phyloP scores from a whole-genome alignment of 306 rosid species.

The Quillaja saponaria region DNA sequence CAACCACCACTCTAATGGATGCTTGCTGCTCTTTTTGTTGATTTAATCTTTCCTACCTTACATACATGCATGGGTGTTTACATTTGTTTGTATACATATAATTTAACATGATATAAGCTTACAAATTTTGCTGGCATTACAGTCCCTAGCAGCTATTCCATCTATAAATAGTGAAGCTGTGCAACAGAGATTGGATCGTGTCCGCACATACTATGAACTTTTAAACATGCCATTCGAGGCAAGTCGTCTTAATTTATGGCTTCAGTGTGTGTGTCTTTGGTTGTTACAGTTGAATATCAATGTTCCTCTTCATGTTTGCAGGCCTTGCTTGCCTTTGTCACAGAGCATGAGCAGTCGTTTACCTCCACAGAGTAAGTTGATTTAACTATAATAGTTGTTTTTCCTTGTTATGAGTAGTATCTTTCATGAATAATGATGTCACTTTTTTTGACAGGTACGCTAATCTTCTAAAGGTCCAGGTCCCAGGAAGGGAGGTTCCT shows the following conservation, averaged over 20 bases:
- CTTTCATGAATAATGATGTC: conserved; percentile 25
- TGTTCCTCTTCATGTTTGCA: conserved; percentile 40
- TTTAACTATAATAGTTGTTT: conserved; percentile 23
- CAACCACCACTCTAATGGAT: conserved; percentile 8
- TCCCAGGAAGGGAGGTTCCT: conserved; percentile 91
- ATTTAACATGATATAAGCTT: too few species aligned
- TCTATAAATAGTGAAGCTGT: conserved; percentile 79
- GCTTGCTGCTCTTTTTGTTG: conserved; percentile 16
- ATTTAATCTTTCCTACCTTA: conserved; percentile 3
- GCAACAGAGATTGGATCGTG: conserved; percentile 87
- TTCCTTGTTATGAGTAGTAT: conserved; percentile 8
- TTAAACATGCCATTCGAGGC: conserved; percentile 99
- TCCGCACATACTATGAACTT: conserved; percentile 92
- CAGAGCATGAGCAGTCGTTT: conserved; percentile 83
- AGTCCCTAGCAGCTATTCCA: conserved; percentile 98
- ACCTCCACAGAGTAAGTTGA: conserved; percentile 73
- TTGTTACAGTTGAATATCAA: too few species aligned
- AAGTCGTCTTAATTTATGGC: conserved; percentile 37
- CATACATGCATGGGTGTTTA: too few species aligned
- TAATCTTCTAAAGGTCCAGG: conserved; percentile 82
- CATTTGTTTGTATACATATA: too few species aligned
- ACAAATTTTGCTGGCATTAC: conserved; percentile 38
- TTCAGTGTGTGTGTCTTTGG: too few species aligned
- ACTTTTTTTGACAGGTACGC: conserved; percentile 60
- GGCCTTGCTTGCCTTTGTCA: conserved; percentile 95